These are phyloP conservation scores for Globisporangium emineosum DNA, from an alignment of 352 stramenopile genomes.

Conservation along the genomic window DNA sequence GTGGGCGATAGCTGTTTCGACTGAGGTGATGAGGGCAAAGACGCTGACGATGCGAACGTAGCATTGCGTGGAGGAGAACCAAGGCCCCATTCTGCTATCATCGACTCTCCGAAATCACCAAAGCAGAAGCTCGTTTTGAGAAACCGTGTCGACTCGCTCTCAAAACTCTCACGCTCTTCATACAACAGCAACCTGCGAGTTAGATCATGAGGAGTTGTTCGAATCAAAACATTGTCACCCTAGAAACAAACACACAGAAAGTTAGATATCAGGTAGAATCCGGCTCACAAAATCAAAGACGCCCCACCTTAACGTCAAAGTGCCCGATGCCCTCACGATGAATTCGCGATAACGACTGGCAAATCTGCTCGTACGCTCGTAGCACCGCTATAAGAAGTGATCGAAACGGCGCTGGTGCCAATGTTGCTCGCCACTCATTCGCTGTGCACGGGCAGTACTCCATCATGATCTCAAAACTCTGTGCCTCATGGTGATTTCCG, in stretches of 20 bases:
- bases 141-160: slow-evolving; percentile 8
- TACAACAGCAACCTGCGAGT: slow-evolving; percentile 32
- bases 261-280: not conserved
- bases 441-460: slow-evolving; percentile 58
- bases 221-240: slow-evolving; percentile 66
- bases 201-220: slow-evolving; percentile 27
- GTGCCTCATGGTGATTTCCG: slow-evolving; percentile 35
- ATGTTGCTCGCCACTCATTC: slow-evolving; percentile 35
- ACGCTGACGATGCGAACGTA: slow-evolving; percentile 25
- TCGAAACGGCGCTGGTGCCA: slow-evolving; percentile 32
- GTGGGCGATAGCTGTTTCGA: not conserved
- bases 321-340: slow-evolving; percentile 46
- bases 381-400: slow-evolving; percentile 41
- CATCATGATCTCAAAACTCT: slow-evolving; percentile 53
- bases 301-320: slow-evolving; percentile 66
- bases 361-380: slow-evolving; percentile 38
- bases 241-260: slow-evolving; percentile 13
- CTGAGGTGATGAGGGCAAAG: slow-evolving; percentile 12
- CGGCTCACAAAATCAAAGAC: not conserved
- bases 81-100: slow-evolving; percentile 22
- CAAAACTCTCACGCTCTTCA: slow-evolving; percentile 20
- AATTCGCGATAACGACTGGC: slow-evolving; percentile 30
- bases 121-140: slow-evolving; percentile 42
- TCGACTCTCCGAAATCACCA: slow-evolving; percentile 72
- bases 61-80: slow-evolving; percentile 8